Conservation (phyloP, 2,329 filamentous ascomycete genomes). For the Phialocephala sp. region DNA sequence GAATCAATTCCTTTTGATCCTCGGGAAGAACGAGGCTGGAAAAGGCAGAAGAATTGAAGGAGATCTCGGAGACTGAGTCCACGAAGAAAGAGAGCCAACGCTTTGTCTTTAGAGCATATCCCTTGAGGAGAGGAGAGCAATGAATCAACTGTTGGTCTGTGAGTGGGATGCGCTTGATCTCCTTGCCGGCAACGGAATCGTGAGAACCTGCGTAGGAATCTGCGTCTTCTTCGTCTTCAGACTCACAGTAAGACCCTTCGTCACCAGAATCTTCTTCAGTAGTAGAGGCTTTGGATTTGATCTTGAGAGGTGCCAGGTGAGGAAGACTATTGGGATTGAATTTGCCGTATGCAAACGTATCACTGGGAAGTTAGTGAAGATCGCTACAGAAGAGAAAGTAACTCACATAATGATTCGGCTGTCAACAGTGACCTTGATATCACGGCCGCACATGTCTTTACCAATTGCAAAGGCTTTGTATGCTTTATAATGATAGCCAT, state of each 20-base stretch:
- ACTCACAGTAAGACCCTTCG: slow-evolving; percentile 12
- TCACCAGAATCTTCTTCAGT: slow-evolving; percentile 12
- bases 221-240: slow-evolving; percentile 16
- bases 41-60: slow-evolving; percentile 57
- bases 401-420: slow-evolving; percentile 33
- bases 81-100: slow-evolving; percentile 57
- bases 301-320: slow-evolving; percentile 25
- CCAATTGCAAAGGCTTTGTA: slow-evolving; percentile 44
- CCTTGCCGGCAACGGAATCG: slow-evolving; percentile 18
- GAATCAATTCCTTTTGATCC: slow-evolving; percentile 57
- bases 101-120: slow-evolving; percentile 55
- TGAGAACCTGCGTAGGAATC: slow-evolving; percentile 8
- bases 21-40: slow-evolving; percentile 54
- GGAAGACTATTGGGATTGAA: slow-evolving; percentile 38
- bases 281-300: slow-evolving; percentile 23
- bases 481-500: slow-evolving; percentile 54
- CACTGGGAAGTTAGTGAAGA: slow-evolving; percentile 11
- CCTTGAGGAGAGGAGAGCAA: slow-evolving; percentile 49
- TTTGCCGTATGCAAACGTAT: slow-evolving; percentile 30
- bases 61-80: slow-evolving; percentile 51
- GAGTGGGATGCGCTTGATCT: slow-evolving; percentile 40
- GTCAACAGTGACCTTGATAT: slow-evolving; percentile 34
- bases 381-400: background rate
- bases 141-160: slow-evolving; percentile 50
- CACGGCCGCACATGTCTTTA: slow-evolving; percentile 28